Evolutionary conservation across 345 rosid genomes (phyloP), one percentile per base, ranked within the genome.

Genomic region (Eucalyptus leucophloia): DNA sequence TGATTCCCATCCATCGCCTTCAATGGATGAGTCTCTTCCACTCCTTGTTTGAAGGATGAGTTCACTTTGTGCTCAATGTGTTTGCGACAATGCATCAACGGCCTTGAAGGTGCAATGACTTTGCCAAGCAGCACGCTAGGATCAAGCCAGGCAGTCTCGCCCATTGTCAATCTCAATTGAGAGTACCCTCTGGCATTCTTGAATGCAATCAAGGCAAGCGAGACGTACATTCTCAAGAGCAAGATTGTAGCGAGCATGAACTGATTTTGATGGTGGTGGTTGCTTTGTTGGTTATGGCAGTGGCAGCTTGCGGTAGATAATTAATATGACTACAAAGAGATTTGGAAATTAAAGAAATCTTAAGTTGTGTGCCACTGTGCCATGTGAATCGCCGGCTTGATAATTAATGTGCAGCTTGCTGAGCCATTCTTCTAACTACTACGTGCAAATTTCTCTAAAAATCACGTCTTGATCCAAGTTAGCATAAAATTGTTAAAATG

Each of bases 121-220:
- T 47, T 47, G 49, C 14, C 5, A 47, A 47, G 49, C 2, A 0
- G 5, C 49, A 12, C 0, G 14, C 49, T 1, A 47, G 2, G 14
- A 47, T 47, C 5, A 2, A 47, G 49, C 4, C 14, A 0, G 14
- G 14, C 4, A 0, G 49, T 4, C 49, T 47, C 2, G 1, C 49
- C 49, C 0, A 0, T 1, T 5, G 0, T 47, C 49, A 47, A 4
- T 47, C 49, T 47, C 1, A 47, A 1, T 47, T 11, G 13, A 47
- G 51, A 14, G 51, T 49, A 49, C 51, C 51, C 17, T 49, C 51
- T 49, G 1, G 49, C 15, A 0, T 49, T 49, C 51, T 49, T 1
- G 17, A 49, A 49, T 49, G 51, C 51, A 49, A 0, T 49, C 1
- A 49, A 0, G 51, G 51, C 51, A 49, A 49, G 51, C 51, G 0